These are phyloP conservation scores for Vigna unguiculata DNA, from an alignment of 306 rosid genomes.

Conservation along the genomic window DNA sequence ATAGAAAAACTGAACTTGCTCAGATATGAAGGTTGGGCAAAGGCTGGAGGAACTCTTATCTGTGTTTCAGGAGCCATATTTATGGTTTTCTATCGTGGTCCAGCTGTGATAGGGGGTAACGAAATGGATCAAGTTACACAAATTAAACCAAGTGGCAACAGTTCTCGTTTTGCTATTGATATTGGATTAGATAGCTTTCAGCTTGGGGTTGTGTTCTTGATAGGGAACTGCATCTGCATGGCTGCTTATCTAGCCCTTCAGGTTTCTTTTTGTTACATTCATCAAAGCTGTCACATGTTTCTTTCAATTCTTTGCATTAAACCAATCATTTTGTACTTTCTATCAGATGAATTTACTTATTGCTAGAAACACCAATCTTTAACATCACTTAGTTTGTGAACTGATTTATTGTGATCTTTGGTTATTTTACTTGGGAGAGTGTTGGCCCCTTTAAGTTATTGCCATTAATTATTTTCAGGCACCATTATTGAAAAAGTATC, in stretches of 20 bases:
- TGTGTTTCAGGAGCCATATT: slow-evolving; percentile 86
- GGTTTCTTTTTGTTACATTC: slow-evolving; percentile 54
- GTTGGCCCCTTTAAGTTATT: background rate
- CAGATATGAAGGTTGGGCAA: slow-evolving; percentile 75
- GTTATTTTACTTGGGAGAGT: slow-evolving; percentile 20
- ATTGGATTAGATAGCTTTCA: slow-evolving; percentile 72
- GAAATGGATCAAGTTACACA: slow-evolving; percentile 44
- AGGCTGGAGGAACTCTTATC: slow-evolving; percentile 77
- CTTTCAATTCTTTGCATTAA: background rate
- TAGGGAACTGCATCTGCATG: slow-evolving; percentile 91
- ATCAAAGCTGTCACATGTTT: background rate
- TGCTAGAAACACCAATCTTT: slow-evolving; percentile 11
- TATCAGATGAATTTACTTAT: background rate
- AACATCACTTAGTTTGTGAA: slow-evolving; percentile 18
- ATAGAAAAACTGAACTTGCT: slow-evolving; percentile 86
- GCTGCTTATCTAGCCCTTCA: slow-evolving; percentile 85
- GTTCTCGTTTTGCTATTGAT: slow-evolving; percentile 59
- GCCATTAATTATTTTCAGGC: slow-evolving; percentile 66
- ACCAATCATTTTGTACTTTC: slow-evolving; percentile 14
- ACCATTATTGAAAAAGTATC: slow-evolving; percentile 74
- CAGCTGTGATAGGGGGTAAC: slow-evolving; percentile 62
- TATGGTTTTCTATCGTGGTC: slow-evolving; percentile 88
- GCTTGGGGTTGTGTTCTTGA: slow-evolving; percentile 79
- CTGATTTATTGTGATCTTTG: slow-evolving; percentile 1
- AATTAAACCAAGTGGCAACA: slow-evolving; percentile 60